These are phyloP conservation scores for Backusella liffmaniae DNA, from an alignment of 192 early-diverging fungal species.

Conservation along the genomic window DNA sequence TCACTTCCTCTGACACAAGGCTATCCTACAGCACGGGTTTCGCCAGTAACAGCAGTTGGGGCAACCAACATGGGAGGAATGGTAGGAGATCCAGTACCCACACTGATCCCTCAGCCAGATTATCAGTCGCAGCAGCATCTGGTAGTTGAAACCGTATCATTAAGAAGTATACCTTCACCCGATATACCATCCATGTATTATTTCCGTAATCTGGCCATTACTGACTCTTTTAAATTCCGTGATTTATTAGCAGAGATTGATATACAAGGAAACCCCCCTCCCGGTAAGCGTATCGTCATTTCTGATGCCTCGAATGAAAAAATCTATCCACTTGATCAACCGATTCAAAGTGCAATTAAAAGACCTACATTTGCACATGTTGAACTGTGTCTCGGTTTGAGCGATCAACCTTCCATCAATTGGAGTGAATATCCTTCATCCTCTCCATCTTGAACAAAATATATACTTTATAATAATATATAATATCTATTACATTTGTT, in stretches of 20 bases:
- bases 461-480: not conserved
- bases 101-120: not conserved
- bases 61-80: not conserved
- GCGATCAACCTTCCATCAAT: conserved; percentile 29
- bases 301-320: conserved; percentile 22
- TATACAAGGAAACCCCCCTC: conserved; percentile 30
- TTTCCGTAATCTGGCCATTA: conserved; percentile 40
- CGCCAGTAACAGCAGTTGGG: not conserved
- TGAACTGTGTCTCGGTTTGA: conserved; percentile 29
- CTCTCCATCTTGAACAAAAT: not conserved
- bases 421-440: conserved; percentile 17
- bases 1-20: conserved; percentile 5
- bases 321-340: conserved; percentile 31
- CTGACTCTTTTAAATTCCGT: conserved; percentile 37
- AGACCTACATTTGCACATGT: conserved; percentile 24
- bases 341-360: conserved; percentile 30
- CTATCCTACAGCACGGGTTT: not conserved
- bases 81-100: not conserved
- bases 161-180: conserved; percentile 20
- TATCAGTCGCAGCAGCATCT: conserved; percentile 3
- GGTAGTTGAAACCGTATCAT: conserved; percentile 35
- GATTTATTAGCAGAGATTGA: conserved; percentile 36
- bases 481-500: not conserved
- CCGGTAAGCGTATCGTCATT: conserved; percentile 33
- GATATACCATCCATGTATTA: conserved; percentile 25